Percentiles rank a stretch among this genome's conserved stretches.
These are phyloP conservation scores for Glonium stellatum DNA, from an alignment of 495 filamentous ascomycete species.

Conservation along the genomic window DNA sequence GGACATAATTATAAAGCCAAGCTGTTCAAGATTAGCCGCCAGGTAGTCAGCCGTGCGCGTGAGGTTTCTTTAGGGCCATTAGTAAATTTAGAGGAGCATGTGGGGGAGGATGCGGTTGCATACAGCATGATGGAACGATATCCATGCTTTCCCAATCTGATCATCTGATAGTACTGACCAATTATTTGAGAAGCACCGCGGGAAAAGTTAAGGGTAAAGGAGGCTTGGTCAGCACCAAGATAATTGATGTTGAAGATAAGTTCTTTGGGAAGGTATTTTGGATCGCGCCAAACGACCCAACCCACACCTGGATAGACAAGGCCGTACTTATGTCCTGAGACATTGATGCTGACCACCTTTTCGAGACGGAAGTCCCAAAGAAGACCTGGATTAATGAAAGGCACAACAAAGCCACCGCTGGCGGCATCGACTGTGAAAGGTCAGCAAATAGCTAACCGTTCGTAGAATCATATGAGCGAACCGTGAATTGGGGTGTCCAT, in stretches of 20 bases:
- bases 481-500: conserved; percentile 74
- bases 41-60: conserved; percentile 80
- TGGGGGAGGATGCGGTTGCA: neutral
- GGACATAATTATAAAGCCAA: conserved; percentile 82
- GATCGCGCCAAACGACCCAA: conserved; percentile 83
- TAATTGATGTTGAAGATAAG: conserved; percentile 98
- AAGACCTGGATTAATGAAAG: conserved; percentile 74
- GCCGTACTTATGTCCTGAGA: conserved; percentile 85
- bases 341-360: conserved; percentile 85
- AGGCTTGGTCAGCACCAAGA: conserved; percentile 88
- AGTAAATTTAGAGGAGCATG: neutral
- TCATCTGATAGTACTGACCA: conserved; percentile 93
- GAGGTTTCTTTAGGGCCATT: conserved; percentile 47
- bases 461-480: neutral
- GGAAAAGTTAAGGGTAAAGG: conserved; percentile 95
- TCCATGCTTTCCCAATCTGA: conserved; percentile 82
- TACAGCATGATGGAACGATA: conserved; percentile 74
- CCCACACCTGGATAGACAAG: conserved; percentile 83
- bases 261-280: conserved; percentile 77
- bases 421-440: conserved; percentile 64
- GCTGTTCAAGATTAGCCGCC: conserved; percentile 53
- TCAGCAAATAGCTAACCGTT: neutral
- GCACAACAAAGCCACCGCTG: conserved; percentile 81
- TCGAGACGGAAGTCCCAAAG: conserved; percentile 84
- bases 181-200: conserved; percentile 89